Base-by-base conservation (phyloP, 306 rosid genomes). In the Casuarina cunninghamiana region DNA sequence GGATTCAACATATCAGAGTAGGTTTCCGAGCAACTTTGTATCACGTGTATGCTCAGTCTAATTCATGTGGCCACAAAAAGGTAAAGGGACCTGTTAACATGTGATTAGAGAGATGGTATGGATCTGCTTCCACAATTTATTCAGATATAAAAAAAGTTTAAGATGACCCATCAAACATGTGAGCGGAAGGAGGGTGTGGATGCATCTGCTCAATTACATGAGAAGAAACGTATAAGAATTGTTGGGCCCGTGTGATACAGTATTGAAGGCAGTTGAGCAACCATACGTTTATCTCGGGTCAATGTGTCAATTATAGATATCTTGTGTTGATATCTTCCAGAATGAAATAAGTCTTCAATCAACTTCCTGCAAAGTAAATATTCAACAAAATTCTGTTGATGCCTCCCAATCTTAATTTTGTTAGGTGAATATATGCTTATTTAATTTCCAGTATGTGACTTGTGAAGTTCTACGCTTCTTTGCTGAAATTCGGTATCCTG, bases 401-500 rank as follows among this genome's bases (percentile, higher is more conserved):
- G 58, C 70, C 60, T 50, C 65, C 75, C 75, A 69, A 84, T 66
- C 81, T 65, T 69, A 5, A 73, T 73, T 71, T 57, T 37, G 60
- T 53, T 46, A 19, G 53, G 17, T 77, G 75, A 74, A 32, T 65
- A 45, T 46, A 6, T 51, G 32, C 39, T 71, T 53, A 69, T 68
- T 75, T 66, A 10, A 77, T 21, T 58, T 46, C 39, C 57, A 73
- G 43, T 35, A 50, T 43, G 50, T 46, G 70, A 16, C 69, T 21
- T 76, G 45, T 71, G 48, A 66, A 73, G 43, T 78, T 74, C 6
- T 76, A 53, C 49, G 45, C 70, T 44, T 60, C 39, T 75, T 74
- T 50, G 71, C 82, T 85, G 77, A 82, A 62, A 26, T 79, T 73
- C 86, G 42, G 38, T 66, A 16, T 41, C 39, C 67, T 70, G 70